phyloP scores from a whole-genome alignment of 345 rosid species.

The Lenwebbia sp. region DNA sequence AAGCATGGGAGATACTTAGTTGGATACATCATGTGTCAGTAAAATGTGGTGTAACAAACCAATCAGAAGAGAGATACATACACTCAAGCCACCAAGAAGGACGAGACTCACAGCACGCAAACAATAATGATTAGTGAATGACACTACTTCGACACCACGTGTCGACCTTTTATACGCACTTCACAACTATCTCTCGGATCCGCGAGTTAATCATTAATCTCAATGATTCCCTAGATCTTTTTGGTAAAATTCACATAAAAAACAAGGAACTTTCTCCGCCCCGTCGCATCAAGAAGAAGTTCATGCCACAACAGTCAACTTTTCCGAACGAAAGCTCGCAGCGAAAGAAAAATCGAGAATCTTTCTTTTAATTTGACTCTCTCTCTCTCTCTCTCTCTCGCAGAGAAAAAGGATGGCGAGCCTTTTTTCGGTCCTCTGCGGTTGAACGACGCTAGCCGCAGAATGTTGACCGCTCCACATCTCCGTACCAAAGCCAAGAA shows the following conservation, averaged over 20 bases:
- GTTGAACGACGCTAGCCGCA: not conserved
- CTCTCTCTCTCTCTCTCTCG: not conserved
- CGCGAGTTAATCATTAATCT: not conserved
- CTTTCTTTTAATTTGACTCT: not conserved
- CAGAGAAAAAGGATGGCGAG: not conserved
- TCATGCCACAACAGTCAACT: not conserved
- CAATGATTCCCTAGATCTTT: not conserved
- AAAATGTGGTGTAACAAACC: rapidly evolving
- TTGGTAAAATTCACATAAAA: not conserved
- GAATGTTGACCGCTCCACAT: not conserved
- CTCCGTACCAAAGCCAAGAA: not conserved
- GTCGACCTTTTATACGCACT: not conserved
- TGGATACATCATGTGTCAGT: rapidly evolving
- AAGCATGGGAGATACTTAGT: not conserved
- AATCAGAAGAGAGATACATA: not conserved
- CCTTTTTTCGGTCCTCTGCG: not conserved
- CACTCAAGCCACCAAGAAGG: rapidly evolving
- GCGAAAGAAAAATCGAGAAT: not conserved
- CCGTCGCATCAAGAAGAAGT: not conserved
- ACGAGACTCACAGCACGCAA: not conserved
- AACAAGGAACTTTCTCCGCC: not conserved
- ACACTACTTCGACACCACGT: too few relatives aligned
- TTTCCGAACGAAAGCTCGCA: not conserved
- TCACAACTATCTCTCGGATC: not conserved
- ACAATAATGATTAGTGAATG: not conserved